These are phyloP conservation scores for Mortierella polycephala DNA, from an alignment of 371 early-diverging fungal genomes.

Conservation along the genomic window DNA sequence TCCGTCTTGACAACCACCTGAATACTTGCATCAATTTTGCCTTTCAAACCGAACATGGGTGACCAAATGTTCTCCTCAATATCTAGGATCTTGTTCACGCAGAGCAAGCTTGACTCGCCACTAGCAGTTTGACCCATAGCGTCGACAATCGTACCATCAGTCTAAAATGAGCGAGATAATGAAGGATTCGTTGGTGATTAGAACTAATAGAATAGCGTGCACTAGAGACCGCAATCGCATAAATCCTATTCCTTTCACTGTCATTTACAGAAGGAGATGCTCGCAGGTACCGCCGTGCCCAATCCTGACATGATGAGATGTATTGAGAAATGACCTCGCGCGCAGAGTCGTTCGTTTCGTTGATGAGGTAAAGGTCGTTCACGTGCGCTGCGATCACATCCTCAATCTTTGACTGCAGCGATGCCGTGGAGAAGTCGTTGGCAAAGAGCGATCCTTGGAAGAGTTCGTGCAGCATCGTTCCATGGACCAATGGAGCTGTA, in stretches of 20 bases:
- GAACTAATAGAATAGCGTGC: conserved; percentile 3
- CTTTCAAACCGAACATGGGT: conserved; percentile 91
- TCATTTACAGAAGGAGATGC: conserved; percentile 24
- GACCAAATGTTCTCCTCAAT: conserved; percentile 96
- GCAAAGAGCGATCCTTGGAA: conserved; percentile 71
- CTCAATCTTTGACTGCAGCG: conserved; percentile 59
- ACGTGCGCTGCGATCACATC: conserved; percentile 60
- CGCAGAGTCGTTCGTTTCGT: conserved; percentile 67
- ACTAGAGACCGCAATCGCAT: no score
- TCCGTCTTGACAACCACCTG: conserved; percentile 56
- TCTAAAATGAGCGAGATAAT: background rate
- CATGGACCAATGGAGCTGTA: conserved; percentile 75
- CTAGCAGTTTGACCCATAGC: conserved; percentile 24
- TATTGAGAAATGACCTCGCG: conserved; percentile 54
- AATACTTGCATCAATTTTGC: conserved; percentile 88
- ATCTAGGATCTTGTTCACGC: conserved; percentile 78
- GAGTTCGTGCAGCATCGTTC: conserved; percentile 84
- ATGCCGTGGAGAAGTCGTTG: conserved; percentile 64
- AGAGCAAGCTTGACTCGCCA: conserved; percentile 50
- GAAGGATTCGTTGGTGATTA: background rate
- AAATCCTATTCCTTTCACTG: conserved; percentile 10
- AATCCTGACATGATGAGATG: conserved; percentile 57
- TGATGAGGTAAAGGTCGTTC: conserved; percentile 73
- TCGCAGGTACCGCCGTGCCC: conserved; percentile 61
- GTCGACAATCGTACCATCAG: conserved; percentile 18